Conservation (phyloP, 2,329 filamentous ascomycete species). For the Colletotrichum liaoningense region DNA sequence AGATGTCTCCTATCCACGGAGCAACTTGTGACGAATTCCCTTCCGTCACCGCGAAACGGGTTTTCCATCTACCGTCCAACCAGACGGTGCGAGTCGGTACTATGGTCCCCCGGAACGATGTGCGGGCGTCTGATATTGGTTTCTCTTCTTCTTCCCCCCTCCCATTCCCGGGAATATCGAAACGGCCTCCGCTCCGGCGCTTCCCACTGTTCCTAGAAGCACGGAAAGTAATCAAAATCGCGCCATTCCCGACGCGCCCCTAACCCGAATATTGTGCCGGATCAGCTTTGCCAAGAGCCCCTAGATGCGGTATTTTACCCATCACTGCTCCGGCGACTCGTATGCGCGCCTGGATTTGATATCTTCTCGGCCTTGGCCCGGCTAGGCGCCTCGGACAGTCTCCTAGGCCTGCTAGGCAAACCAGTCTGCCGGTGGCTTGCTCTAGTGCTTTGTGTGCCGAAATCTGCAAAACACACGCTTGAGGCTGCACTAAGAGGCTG, state of each 20-base stretch:
- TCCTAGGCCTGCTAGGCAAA: neutral
- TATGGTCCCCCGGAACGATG: neutral
- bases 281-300: constrained; percentile 22
- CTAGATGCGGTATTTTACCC: constrained; percentile 26
- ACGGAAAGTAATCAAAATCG: neutral
- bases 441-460: neutral
- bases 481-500: neutral
- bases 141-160: neutral
- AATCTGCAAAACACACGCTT: neutral
- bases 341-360: neutral
- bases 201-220: neutral
- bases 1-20: neutral
- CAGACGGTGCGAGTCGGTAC: neutral
- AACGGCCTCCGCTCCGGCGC: constrained; percentile 20
- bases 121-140: constrained; percentile 1
- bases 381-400: neutral
- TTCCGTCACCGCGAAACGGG: constrained; percentile 20
- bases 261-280: constrained; percentile 1
- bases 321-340: neutral
- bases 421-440: neutral
- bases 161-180: neutral
- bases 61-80: neutral
- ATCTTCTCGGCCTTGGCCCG: neutral
- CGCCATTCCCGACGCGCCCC: constrained; percentile 16
- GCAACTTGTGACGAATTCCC: constrained; percentile 17